These are phyloP conservation scores for Pseudogymnoascus sp. DNA, from an alignment of 2,329 filamentous ascomycete species.

Conservation along the genomic window DNA sequence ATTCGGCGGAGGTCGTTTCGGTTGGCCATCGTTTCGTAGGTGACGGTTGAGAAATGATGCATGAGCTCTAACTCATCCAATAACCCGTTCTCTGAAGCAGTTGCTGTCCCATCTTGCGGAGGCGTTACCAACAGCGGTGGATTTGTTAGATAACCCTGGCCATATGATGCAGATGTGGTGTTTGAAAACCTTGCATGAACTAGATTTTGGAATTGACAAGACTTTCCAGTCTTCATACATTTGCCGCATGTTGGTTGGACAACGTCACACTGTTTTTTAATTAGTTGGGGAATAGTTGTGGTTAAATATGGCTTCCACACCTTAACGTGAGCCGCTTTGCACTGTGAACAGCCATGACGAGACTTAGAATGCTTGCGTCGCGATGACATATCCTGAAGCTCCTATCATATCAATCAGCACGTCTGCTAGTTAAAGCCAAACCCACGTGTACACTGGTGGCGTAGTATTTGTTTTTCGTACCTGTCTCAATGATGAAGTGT, in stretches of 20 bases:
- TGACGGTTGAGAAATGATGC: conserved; percentile 14
- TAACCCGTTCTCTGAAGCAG: neutral
- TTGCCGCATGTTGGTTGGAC: conserved; percentile 9
- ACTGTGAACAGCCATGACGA: conserved; percentile 16
- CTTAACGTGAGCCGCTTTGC: conserved; percentile 16
- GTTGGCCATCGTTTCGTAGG: conserved; percentile 11
- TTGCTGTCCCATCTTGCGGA: neutral
- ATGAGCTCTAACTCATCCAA: conserved; percentile 14
- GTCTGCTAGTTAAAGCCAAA: neutral
- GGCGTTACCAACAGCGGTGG: neutral
- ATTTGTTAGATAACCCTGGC: no score
- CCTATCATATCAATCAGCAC: neutral
- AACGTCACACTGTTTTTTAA: conserved; percentile 10
- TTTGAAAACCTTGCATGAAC: neutral
- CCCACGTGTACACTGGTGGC: neutral
- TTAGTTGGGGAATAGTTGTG: neutral
- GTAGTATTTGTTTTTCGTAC: neutral
- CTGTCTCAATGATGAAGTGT: neutral
- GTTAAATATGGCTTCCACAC: neutral
- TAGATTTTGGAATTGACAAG: conserved; percentile 10
- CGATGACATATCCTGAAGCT: conserved; percentile 9
- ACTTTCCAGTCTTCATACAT: conserved; percentile 9
- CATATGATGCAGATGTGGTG: neutral
- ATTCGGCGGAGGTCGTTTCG: neutral
- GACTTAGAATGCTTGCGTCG: conserved; percentile 16